Evolutionary conservation across 176 grass and related monocot species (phyloP).

Genomic region (Triticum timopheevii): DNA sequence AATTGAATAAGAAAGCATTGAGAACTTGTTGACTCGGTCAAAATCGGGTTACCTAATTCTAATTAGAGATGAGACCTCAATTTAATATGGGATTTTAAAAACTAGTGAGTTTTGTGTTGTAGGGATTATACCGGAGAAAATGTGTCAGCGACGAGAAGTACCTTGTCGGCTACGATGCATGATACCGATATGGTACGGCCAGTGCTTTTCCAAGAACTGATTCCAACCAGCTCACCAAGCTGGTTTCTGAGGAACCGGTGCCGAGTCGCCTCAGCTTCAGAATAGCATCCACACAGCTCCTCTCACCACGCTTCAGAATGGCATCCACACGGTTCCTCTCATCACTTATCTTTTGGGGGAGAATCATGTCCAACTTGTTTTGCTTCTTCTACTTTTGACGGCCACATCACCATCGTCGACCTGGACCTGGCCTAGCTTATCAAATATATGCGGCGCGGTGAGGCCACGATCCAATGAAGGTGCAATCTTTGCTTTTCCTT

Average conservation of each 20-base stretch:
- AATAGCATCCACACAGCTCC: slow-evolving; percentile 38
- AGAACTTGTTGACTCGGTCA: no score
- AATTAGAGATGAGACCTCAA: no score
- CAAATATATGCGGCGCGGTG: slow-evolving; percentile 34
- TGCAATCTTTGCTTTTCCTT: slow-evolving; percentile 40
- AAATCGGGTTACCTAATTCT: no score
- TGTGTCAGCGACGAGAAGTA: background rate
- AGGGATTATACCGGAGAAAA: background rate
- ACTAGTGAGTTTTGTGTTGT: no score
- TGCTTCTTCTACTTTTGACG: slow-evolving; percentile 28
- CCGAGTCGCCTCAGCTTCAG: slow-evolving; percentile 41
- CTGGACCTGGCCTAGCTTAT: slow-evolving; percentile 37
- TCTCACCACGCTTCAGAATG: slow-evolving; percentile 36
- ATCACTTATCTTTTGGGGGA: slow-evolving; percentile 27
- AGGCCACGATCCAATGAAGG: slow-evolving; percentile 38
- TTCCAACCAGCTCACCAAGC: slow-evolving; percentile 5
- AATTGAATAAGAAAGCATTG: no score
- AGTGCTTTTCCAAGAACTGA: slow-evolving; percentile 12
- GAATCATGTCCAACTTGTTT: slow-evolving; percentile 45
- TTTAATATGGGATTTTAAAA: no score
- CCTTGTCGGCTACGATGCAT: background rate
- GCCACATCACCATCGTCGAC: slow-evolving; percentile 32
- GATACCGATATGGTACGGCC: slow-evolving; percentile 34
- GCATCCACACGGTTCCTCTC: slow-evolving; percentile 27
- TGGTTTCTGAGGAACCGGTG: slow-evolving; percentile 32